Evolutionary conservation across 2,329 filamentous ascomycete species (phyloP).

Genomic region (Thelonectria blattea): DNA sequence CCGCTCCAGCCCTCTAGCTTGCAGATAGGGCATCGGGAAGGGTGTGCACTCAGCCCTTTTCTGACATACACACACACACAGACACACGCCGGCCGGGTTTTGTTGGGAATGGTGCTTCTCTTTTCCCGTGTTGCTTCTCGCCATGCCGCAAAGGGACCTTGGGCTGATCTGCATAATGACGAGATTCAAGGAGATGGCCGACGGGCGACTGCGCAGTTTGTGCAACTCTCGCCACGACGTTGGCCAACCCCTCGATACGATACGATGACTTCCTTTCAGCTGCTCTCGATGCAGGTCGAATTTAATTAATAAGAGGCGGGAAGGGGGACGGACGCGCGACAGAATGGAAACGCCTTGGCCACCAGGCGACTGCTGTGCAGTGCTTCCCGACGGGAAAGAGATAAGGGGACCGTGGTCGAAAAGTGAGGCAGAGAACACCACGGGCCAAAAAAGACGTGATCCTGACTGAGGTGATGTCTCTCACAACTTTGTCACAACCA

Average conservation of each 20-base stretch:
- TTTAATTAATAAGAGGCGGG: not conserved
- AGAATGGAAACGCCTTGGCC: not conserved
- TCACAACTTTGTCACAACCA: constrained; percentile 5
- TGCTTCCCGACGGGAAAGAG: not conserved
- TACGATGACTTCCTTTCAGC: too few species aligned
- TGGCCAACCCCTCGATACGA: constrained; percentile 30
- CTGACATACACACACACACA: constrained; percentile 13
- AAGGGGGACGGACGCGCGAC: not conserved
- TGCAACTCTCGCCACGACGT: constrained; percentile 31
- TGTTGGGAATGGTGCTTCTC: not conserved
- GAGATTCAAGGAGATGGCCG: constrained; percentile 27
- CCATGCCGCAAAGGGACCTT: constrained; percentile 15
- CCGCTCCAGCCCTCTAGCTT: constrained; percentile 17
- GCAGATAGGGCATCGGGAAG: constrained; percentile 6
- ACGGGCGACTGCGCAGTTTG: constrained; percentile 24
- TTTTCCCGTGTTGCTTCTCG: constrained; percentile 5
- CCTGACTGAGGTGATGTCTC: constrained; percentile 30
- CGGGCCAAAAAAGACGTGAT: constrained; percentile 16
- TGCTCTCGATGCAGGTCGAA: too few species aligned
- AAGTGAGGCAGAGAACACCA: constrained; percentile 18
- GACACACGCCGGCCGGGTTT: too few species aligned
- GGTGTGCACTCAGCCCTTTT: constrained; percentile 24
- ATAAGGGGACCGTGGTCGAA: constrained; percentile 1
- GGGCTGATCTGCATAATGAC: constrained; percentile 14
- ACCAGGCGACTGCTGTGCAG: not conserved